These are phyloP conservation scores for Taiwanofungus camphoratus DNA, from an alignment of 1,284 basidiomycete species.

Conservation along the genomic window DNA sequence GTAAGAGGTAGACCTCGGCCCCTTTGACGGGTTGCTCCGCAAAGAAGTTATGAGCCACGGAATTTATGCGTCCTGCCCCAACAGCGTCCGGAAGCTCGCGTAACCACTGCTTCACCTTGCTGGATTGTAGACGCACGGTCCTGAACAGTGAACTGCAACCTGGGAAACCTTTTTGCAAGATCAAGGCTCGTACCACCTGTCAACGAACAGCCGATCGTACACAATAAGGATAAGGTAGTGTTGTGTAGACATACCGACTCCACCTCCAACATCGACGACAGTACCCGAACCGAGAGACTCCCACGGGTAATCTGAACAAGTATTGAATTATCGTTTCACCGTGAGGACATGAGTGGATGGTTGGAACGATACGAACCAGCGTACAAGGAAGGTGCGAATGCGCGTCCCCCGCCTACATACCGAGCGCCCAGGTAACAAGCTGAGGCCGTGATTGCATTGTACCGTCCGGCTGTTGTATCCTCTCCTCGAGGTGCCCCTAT, in stretches of 20 bases:
- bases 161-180: constrained; percentile 10
- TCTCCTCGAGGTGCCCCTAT: constrained; percentile 14
- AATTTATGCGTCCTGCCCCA: constrained; percentile 2
- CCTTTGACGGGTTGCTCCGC: constrained; percentile 23
- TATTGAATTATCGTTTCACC: neutral
- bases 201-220: neutral
- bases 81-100: constrained; percentile 9
- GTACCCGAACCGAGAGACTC: constrained; percentile 6
- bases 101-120: constrained; percentile 10
- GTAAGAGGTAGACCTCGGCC: constrained; percentile 25
- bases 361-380: constrained; percentile 3
- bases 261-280: constrained; percentile 19
- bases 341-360: too few species aligned
- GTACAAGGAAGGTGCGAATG: constrained; percentile 7
- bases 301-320: constrained; percentile 16
- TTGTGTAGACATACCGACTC: constrained; percentile 9
- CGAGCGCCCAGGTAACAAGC: constrained; percentile 8
- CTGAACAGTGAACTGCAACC: constrained; percentile 19
- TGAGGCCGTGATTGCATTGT: constrained; percentile 2
- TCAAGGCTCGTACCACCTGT: constrained; percentile 14
- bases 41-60: constrained; percentile 28
- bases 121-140: constrained; percentile 13
- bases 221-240: neutral
- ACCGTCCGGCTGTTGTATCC: constrained; percentile 9
- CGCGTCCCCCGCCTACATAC: constrained; percentile 12